These are phyloP conservation scores for Lachnum nothofagi DNA, from an alignment of 2,329 filamentous ascomycete species.

Conservation along the genomic window DNA sequence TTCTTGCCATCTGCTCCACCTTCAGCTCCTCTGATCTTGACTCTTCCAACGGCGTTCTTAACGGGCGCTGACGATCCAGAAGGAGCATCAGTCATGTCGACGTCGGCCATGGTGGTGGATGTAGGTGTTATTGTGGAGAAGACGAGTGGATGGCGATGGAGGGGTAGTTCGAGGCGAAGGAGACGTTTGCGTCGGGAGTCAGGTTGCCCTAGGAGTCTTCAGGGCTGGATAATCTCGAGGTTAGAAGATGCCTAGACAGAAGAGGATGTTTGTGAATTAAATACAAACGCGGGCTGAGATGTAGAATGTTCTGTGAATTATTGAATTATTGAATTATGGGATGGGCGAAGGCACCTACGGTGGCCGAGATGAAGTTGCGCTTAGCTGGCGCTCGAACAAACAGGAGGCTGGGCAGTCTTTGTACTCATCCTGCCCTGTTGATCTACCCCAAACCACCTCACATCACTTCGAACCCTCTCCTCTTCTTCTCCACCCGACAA, in stretches of 20 bases:
- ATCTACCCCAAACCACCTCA: slow-evolving; percentile 7
- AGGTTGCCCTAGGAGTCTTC: no score
- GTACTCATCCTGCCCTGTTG: slow-evolving; percentile 1
- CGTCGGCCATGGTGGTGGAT: slow-evolving; percentile 69
- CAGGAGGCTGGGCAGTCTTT: no score
- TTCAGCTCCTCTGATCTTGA: slow-evolving; percentile 46
- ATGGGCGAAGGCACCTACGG: not conserved
- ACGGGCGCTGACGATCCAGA: slow-evolving; percentile 45
- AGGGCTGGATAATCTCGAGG: no score
- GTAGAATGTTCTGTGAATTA: not conserved
- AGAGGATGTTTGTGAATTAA: no score
- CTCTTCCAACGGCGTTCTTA: slow-evolving; percentile 47
- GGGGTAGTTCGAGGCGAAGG: slow-evolving; percentile 14
- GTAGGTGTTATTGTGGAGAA: not conserved
- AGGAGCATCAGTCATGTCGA: slow-evolving; percentile 90
- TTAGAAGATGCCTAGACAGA: no score
- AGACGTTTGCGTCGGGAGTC: not conserved
- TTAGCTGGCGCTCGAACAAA: not conserved
- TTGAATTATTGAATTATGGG: not conserved
- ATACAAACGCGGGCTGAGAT: no score
- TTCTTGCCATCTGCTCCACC: slow-evolving; percentile 70
- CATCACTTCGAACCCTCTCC: slow-evolving; percentile 6
- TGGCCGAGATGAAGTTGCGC: not conserved
- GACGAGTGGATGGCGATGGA: slow-evolving; percentile 9
- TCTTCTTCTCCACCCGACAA: not conserved